phyloP scores from a whole-genome alignment of 192 early-diverging fungal species.

The Coemansia sp. region DNA sequence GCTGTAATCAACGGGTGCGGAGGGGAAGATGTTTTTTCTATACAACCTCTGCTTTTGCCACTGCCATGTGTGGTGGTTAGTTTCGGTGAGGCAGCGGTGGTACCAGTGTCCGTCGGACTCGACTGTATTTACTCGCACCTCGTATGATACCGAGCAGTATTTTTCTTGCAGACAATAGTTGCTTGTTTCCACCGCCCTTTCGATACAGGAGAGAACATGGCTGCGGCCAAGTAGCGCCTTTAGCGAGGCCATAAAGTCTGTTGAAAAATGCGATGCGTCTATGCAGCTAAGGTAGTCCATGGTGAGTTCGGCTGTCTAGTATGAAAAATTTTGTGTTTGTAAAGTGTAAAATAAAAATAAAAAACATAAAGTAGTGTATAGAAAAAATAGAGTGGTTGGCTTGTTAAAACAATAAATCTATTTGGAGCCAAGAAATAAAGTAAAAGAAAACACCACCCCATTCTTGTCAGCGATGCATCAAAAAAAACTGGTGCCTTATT shows the following conservation, averaged over 20 bases:
- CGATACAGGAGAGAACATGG: slow-evolving; percentile 10
- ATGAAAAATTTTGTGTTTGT: no score
- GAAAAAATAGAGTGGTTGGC: no score
- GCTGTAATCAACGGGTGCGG: slow-evolving; percentile 5
- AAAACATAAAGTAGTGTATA: no score
- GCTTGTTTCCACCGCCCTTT: slow-evolving; percentile 1
- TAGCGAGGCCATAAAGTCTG: slow-evolving; percentile 4
- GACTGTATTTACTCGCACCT: slow-evolving; percentile 11
- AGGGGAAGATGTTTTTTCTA: slow-evolving; percentile 8
- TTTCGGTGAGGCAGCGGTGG: slow-evolving; percentile 10
- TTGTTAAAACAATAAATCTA: no score
- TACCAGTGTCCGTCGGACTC: slow-evolving; percentile 12
- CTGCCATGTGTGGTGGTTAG: slow-evolving; percentile 1
- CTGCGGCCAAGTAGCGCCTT: not conserved
- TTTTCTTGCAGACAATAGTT: slow-evolving; percentile 4
- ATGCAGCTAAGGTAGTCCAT: slow-evolving; percentile 7
- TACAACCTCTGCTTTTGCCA: not conserved
- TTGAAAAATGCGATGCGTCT: slow-evolving; percentile 8
- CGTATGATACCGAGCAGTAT: slow-evolving; percentile 3
- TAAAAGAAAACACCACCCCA: no score
- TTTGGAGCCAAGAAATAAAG: no score
- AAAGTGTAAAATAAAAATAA: no score
- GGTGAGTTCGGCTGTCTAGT: no score
- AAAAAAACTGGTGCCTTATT: no score
- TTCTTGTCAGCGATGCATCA: no score